Evolutionary conservation across 179 eudicot genomes (phyloP), one percentile per base, ranked within the genome.

Genomic region (Beta corolliflora): DNA sequence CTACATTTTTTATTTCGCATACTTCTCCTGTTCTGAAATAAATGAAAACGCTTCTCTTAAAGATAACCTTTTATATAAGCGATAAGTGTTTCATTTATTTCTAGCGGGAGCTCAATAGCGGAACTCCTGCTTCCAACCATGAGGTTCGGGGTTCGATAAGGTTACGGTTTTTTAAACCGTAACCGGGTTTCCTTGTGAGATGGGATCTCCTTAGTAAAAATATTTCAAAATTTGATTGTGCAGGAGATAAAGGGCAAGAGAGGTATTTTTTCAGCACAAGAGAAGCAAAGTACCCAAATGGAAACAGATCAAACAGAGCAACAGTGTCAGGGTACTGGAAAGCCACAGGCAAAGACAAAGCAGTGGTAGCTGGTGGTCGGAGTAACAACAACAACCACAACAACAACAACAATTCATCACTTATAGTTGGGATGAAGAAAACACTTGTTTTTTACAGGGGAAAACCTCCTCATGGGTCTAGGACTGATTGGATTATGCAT

Each of bases 401-500:
- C 29, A 25, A 25, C 29, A 25, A 25, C 29, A 25, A 67, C 46
- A 13, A 66, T 29, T 12, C 19, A 19, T 45, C 77, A 29, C 76
- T 72, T 65, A 86, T 90, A 54, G 95, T 95, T 59, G 98, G 98
- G 23, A 91, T 95, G 97, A 95, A 95, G 83, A 95, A 95, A 73
- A 92, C 97, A 11, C 93, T 95, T 25, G 97, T 93, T 69, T 95
- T 95, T 68, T 95, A 93, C 88, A 83, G 88, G 69, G 98, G 97
- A 5, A 95, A 93, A 81, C 95, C 98, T 54, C 97, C 98, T 9
- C 86, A 85, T 84, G 98, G 98, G 4, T 76, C 82, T 3, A 86
- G 97, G 31, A 95, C 98, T 54, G 93, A 95, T 74, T 95, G 98
- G 98, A 89, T 95, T 78, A 95, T 95, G 98, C 98, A 97, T 52